A percentile compares a stretch with the other conserved stretches of the same genome.
These are phyloP conservation scores for Mucor saturninus DNA, from an alignment of 371 early-diverging fungal species.

Conservation along the genomic window DNA sequence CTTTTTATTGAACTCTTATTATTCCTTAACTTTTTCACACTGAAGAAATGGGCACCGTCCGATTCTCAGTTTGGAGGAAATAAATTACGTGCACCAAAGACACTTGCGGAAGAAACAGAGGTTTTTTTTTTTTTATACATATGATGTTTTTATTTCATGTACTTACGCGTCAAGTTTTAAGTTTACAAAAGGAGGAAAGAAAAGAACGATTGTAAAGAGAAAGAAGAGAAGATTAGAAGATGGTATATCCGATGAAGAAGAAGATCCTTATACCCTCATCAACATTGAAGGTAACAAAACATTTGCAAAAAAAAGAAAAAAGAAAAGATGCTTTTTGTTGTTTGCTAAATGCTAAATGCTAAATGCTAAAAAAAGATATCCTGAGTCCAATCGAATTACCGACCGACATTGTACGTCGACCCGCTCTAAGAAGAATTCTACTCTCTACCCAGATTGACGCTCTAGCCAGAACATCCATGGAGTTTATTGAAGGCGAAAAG, in stretches of 20 bases:
- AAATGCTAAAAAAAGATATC: constrained; percentile 36
- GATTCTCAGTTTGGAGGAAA: constrained; percentile 49
- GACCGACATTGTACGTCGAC: constrained; percentile 53
- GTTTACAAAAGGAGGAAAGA: constrained; percentile 45
- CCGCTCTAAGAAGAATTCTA: constrained; percentile 51
- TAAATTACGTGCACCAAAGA: constrained; percentile 43
- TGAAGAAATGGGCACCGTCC: constrained; percentile 49
- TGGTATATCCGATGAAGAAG: constrained; percentile 48
- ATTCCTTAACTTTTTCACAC: constrained; percentile 42
- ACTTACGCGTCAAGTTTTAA: constrained; percentile 8
- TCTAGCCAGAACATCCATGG: constrained; percentile 51
- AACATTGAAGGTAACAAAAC: constrained; percentile 55
- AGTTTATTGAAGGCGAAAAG: constrained; percentile 59
- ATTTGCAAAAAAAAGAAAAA: background rate
- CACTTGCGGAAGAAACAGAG: constrained; percentile 45
- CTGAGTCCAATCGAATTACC: constrained; percentile 56
- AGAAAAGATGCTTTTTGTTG: background rate
- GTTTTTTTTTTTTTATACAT: constrained; percentile 20
- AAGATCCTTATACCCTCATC: constrained; percentile 57
- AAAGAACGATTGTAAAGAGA: constrained; percentile 46
- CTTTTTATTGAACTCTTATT: background rate
- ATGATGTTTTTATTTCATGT: constrained; percentile 6
- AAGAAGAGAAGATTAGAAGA: constrained; percentile 45
- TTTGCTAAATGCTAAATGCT: background rate
- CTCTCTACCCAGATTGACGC: constrained; percentile 50